Evolutionary conservation across 129 eudicot genomes (phyloP).

Genomic region (Flaveria robusta): DNA sequence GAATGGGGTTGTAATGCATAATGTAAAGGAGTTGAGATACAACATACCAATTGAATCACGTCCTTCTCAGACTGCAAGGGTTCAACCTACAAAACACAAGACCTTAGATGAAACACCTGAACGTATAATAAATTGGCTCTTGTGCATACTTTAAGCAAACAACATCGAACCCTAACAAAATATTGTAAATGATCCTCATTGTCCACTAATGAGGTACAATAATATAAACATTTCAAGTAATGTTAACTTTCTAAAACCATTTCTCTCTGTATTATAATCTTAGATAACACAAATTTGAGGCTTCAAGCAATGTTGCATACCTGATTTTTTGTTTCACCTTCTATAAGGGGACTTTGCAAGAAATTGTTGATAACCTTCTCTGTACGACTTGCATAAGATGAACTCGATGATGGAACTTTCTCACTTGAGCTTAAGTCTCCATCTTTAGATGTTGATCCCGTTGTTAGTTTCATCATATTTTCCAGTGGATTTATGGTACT

Average conservation of each 20-base stretch:
- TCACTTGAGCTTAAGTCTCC: constrained; percentile 24
- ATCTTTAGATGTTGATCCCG: constrained; percentile 23
- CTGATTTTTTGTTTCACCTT: constrained; percentile 48
- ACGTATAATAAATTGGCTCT: background rate
- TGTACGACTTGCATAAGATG: constrained; percentile 51
- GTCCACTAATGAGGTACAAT: too few species aligned
- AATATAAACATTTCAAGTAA: too few species aligned
- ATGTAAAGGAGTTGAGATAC: background rate
- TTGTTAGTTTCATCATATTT: constrained; percentile 38
- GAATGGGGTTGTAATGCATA: background rate
- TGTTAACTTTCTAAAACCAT: too few species aligned
- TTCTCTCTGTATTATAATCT: background rate
- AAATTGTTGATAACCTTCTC: constrained; percentile 64
- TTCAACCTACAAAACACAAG: constrained; percentile 52
- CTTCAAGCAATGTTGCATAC: constrained; percentile 30
- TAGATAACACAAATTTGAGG: background rate
- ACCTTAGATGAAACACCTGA: background rate
- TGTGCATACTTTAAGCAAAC: constrained; percentile 8
- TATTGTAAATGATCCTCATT: too few species aligned
- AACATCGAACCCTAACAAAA: background rate
- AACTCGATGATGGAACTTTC: constrained; percentile 32
- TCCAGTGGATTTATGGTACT: constrained; percentile 40
- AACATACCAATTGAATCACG: constrained; percentile 73
- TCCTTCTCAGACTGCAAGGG: constrained; percentile 56
- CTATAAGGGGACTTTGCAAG: constrained; percentile 60